Base-by-base conservation (phyloP, 768 basidiomycete species). In the Tulasnella sp. region DNA sequence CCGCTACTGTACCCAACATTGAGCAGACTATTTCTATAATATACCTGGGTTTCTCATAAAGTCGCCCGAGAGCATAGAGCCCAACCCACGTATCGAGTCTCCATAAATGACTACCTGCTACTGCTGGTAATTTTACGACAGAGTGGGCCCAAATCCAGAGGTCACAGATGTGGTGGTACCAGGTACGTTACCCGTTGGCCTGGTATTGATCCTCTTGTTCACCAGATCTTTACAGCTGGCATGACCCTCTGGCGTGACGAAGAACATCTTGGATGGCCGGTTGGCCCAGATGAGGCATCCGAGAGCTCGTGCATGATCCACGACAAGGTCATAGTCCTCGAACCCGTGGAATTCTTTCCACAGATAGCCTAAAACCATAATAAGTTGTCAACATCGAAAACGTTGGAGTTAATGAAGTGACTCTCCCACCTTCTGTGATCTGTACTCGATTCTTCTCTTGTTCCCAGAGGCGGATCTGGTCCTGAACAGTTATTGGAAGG, bases 401-500 rank as follows among this genome's bases (percentile, higher is more conserved):
- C 42, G 63, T 68, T 64, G 65, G 66, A 65, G 34, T 53, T 56
- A 24, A 50, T 64, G 26, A 29, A 38, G 34, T 38, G 7, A 7
- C 15, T 34, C 34, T 69, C 74, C 60, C 68, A 91, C 94, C 91
- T 79, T 95, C 88, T 70, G 84, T 77, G 43, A 88, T 85, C 67
- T 88, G 86, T 9, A 98, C 76, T 55, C 96, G 81, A 70, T 96
- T 93, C 71, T 86, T 81, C 74, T 98, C 96, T 45, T 94, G 77
- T 72, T 99, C 94, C 93, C 96, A 99, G 17, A 98, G 77, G 60
- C 95, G 84, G 63, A 99, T 88, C 72, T 98, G 95, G 73, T 99
- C 95, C 68, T 96, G 93, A 0, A 99, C 95, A 0, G 96, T 98
- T 45, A 96, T 92, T 27, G 96, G 95, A 23, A 99, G 76, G 13